Conservation (phyloP, 257 asterid species). For the Plantago elongata region DNA sequence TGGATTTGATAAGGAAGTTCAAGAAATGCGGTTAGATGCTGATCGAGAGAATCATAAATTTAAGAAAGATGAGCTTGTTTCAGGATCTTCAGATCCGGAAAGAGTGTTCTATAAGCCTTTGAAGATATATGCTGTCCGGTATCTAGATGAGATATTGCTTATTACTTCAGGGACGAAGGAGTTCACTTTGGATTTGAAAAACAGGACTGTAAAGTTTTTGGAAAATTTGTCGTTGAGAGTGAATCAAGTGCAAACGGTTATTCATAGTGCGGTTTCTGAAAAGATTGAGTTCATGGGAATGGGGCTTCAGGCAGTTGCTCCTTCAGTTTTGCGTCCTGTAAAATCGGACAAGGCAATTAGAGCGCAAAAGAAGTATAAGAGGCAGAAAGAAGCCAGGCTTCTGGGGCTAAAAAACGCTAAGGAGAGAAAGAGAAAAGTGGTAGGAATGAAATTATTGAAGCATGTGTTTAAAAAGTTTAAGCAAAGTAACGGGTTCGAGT, state of each 20-base stretch:
- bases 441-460: constrained; percentile 66
- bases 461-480: constrained; percentile 63
- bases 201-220: constrained; percentile 37
- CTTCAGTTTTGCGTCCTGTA: constrained; percentile 64
- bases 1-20: constrained; percentile 64
- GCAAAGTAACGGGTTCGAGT: constrained; percentile 44
- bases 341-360: constrained; percentile 80
- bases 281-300: constrained; percentile 83
- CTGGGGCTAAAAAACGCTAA: constrained; percentile 69
- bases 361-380: constrained; percentile 73
- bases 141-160: constrained; percentile 75
- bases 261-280: constrained; percentile 82
- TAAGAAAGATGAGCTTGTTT: constrained; percentile 35
- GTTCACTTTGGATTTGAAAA: constrained; percentile 65
- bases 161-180: constrained; percentile 72
- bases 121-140: constrained; percentile 75
- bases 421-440: constrained; percentile 73
- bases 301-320: constrained; percentile 94
- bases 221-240: constrained; percentile 56
- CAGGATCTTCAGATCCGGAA: constrained; percentile 16
- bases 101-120: constrained; percentile 58
- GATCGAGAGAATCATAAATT: constrained; percentile 46
- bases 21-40: constrained; percentile 45
- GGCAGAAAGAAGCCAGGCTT: constrained; percentile 77
- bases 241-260: constrained; percentile 50